phyloP scores from a whole-genome alignment of 768 basidiomycete genomes.

The Daedalea quercina region DNA sequence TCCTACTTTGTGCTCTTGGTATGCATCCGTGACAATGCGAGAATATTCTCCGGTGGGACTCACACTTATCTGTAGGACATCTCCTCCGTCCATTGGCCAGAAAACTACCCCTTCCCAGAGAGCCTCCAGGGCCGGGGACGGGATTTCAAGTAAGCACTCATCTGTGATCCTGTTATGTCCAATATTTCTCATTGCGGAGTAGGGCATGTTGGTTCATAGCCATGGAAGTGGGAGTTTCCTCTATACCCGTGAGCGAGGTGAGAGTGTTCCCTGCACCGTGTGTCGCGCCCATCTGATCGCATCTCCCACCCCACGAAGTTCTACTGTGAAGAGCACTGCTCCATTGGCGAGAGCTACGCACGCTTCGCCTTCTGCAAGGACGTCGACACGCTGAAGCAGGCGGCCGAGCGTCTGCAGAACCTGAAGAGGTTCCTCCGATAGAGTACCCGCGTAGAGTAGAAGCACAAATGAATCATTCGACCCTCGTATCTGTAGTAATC shows the following conservation, averaged over 20 bases:
- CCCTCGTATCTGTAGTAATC: neutral
- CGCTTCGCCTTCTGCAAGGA: constrained; percentile 98
- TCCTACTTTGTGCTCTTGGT: constrained; percentile 88
- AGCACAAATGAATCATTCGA: neutral
- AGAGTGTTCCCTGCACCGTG: constrained; percentile 16
- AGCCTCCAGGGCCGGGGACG: constrained; percentile 72
- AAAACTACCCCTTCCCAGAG: constrained; percentile 76
- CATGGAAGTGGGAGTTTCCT: constrained; percentile 82
- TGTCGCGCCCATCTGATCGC: constrained; percentile 3
- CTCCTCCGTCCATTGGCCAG: constrained; percentile 70
- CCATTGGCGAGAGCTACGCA: constrained; percentile 80
- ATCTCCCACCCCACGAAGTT: constrained; percentile 43
- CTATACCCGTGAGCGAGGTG: constrained; percentile 94
- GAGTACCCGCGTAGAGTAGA: neutral
- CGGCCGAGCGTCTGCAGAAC: constrained; percentile 75
- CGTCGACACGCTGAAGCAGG: constrained; percentile 69
- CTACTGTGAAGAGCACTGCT: constrained; percentile 82
- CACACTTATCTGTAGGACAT: constrained; percentile 49
- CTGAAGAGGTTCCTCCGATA: constrained; percentile 57
- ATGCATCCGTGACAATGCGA: constrained; percentile 18
- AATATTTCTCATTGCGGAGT: constrained; percentile 10
- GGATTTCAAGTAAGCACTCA: constrained; percentile 66
- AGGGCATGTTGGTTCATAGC: constrained; percentile 97
- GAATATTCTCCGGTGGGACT: neutral
- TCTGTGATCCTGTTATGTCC: neutral